Percentiles rank a stretch among this genome's conserved stretches.
Evolutionary conservation across 225 moss, liverwort and hornwort species (phyloP).

Genomic region (Asterella californica): DNA sequence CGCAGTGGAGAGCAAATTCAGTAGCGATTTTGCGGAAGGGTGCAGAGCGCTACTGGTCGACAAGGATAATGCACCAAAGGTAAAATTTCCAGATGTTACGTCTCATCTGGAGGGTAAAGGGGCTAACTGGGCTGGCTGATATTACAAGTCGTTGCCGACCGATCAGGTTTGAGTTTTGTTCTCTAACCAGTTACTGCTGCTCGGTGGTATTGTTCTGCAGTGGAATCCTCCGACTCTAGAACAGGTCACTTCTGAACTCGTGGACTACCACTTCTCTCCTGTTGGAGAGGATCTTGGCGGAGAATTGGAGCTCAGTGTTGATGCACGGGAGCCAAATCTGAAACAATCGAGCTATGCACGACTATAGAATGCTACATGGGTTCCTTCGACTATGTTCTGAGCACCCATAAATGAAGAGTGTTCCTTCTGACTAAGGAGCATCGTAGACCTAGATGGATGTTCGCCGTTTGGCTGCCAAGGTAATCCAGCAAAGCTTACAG

Average conservation of each 20-base stretch:
- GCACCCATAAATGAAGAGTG: no score
- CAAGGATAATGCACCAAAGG: slow-evolving; percentile 87
- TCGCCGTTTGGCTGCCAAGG: no score
- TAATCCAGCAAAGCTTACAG: no score
- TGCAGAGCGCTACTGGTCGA: slow-evolving; percentile 85
- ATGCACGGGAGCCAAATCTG: slow-evolving; percentile 58
- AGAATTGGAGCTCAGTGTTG: slow-evolving; percentile 63
- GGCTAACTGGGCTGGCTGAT: no score
- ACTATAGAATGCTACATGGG: background rate
- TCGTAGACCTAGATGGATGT: no score
- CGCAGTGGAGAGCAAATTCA: slow-evolving; percentile 40
- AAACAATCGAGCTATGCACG: slow-evolving; percentile 18
- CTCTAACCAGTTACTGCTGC: background rate
- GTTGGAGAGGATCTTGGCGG: slow-evolving; percentile 50
- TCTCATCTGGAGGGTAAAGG: no score
- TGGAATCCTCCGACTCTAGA: slow-evolving; percentile 78
- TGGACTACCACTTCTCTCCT: slow-evolving; percentile 74
- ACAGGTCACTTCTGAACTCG: slow-evolving; percentile 59
- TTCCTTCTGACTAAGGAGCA: no score
- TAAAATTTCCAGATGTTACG: slow-evolving; percentile 9
- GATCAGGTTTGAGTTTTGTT: background rate
- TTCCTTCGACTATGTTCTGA: no score
- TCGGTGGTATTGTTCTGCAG: slow-evolving; percentile 33
- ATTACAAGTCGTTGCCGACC: no score
- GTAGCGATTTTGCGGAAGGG: slow-evolving; percentile 53